A percentile compares a stretch with the other conserved stretches of the same genome.
Evolutionary conservation across 495 filamentous ascomycete genomes (phyloP).

Genomic region (Podospora anserina): DNA sequence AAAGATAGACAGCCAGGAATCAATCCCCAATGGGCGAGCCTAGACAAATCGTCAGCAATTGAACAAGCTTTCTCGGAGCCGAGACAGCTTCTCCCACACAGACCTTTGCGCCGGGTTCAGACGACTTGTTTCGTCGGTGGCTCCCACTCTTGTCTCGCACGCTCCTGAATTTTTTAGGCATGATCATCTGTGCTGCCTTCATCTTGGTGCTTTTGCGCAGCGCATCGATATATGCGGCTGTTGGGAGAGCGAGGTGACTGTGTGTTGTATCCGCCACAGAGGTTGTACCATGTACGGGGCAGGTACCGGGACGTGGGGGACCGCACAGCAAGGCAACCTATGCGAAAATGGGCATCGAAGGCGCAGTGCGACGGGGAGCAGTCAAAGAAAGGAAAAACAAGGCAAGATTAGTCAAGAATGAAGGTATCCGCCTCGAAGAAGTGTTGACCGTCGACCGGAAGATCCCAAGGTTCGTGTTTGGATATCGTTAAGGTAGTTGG

Average conservation of each 20-base stretch:
- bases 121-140: conserved; percentile 48
- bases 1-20: conserved; percentile 54
- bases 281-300: too few species aligned
- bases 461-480: background rate
- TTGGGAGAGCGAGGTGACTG: background rate
- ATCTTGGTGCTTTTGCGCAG: conserved; percentile 28
- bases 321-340: background rate
- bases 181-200: conserved; percentile 24
- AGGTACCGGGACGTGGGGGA: too few species aligned
- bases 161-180: conserved; percentile 60
- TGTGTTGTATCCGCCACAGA: too few species aligned
- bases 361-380: background rate
- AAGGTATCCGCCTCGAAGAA: background rate
- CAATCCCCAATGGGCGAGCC: conserved; percentile 39
- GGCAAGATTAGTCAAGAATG: background rate
- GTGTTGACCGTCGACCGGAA: background rate
- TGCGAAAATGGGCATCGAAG: background rate
- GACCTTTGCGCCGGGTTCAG: conserved; percentile 50
- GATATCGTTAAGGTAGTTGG: background rate
- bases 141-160: conserved; percentile 63
- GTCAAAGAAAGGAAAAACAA: background rate
- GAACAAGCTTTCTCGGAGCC: conserved; percentile 4
- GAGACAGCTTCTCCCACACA: conserved; percentile 16
- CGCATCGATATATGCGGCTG: background rate
- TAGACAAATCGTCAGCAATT: conserved; percentile 28